A percentile compares a stretch with the other conserved stretches of the same genome.
Conservation (phyloP, 2,329 filamentous ascomycete genomes). For the Penicillium sp. region DNA sequence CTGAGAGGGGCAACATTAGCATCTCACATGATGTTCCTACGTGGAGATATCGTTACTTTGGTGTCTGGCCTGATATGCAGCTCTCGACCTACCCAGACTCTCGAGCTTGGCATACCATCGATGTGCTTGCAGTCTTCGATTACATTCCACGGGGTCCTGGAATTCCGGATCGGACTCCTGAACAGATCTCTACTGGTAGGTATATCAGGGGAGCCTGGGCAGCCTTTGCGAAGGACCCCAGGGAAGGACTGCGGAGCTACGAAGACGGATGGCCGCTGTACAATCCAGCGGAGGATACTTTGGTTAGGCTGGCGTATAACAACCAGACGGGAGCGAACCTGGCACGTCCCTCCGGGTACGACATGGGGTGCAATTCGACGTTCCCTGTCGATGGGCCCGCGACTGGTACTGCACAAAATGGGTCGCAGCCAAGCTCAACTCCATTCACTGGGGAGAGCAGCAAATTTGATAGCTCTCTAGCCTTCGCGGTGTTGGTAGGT, state of each 20-base stretch:
- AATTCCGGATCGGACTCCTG: not conserved
- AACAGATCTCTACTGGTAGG: not conserved
- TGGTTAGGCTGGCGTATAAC: no score
- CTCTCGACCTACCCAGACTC: not conserved
- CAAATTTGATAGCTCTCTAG: no score
- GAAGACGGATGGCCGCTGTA: not conserved
- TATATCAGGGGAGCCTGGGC: conserved; percentile 5
- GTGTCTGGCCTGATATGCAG: not conserved
- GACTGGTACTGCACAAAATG: no score
- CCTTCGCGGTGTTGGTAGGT: no score
- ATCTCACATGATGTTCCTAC: not conserved
- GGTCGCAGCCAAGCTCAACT: no score
- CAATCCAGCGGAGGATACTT: not conserved
- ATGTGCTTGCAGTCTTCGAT: not conserved
- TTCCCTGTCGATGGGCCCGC: no score
- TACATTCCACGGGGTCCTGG: not conserved
- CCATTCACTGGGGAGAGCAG: no score
- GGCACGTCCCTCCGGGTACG: no score
- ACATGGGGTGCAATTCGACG: no score
- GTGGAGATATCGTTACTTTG: conserved; percentile 10
- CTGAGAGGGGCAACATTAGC: not conserved
- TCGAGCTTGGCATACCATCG: not conserved
- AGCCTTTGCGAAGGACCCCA: conserved; percentile 4
- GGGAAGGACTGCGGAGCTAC: not conserved
- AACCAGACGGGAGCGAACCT: no score